These are phyloP conservation scores for Gloeostereum incarnatum DNA, from an alignment of 768 basidiomycete genomes.

Conservation along the genomic window DNA sequence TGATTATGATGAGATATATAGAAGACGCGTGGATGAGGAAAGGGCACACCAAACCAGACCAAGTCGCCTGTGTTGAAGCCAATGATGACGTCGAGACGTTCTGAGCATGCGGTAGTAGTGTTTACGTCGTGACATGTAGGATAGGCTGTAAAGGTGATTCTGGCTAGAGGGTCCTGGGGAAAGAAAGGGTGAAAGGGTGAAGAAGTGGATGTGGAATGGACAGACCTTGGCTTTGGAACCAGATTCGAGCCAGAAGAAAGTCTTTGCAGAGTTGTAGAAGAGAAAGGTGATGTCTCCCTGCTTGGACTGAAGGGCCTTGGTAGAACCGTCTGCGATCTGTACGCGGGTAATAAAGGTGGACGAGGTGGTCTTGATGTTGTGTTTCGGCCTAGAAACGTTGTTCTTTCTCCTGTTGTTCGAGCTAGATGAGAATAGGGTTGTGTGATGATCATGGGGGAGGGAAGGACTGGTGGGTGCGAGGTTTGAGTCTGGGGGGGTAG, in stretches of 20 bases:
- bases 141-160: conserved; percentile 77
- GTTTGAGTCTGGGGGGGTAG: conserved; percentile 30
- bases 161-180: conserved; percentile 72
- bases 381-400: conserved; percentile 63
- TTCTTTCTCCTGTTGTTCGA: conserved; percentile 51
- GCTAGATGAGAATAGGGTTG: conserved; percentile 51
- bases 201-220: background rate
- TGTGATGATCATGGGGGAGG: conserved; percentile 34
- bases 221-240: conserved; percentile 79
- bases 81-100: conserved; percentile 80
- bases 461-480: conserved; percentile 24
- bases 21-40: conserved; percentile 3
- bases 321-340: conserved; percentile 72
- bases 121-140: conserved; percentile 94
- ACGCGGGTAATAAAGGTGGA: conserved; percentile 89
- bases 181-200: conserved; percentile 7
- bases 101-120: conserved; percentile 60
- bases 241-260: conserved; percentile 78
- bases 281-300: conserved; percentile 81
- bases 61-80: conserved; percentile 95
- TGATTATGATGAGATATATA: conserved; percentile 17
- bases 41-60: conserved; percentile 76
- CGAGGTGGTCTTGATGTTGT: conserved; percentile 83
- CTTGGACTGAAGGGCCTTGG: conserved; percentile 61
- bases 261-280: conserved; percentile 84